phyloP scores from a whole-genome alignment of 2,329 filamentous ascomycete genomes.

The Cytospora piceicola region DNA sequence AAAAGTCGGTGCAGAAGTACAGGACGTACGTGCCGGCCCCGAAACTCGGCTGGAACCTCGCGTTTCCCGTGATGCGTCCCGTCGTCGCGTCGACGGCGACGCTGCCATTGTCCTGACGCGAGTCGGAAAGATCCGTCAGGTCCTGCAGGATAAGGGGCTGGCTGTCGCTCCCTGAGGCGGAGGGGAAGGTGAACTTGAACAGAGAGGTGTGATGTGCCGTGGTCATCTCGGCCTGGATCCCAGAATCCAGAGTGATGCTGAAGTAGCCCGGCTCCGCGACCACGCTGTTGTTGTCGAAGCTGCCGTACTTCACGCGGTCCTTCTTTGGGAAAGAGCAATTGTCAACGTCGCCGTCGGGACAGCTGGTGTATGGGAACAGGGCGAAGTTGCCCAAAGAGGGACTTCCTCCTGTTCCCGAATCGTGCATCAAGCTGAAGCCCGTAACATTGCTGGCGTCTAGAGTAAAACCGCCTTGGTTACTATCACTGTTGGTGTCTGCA shows the following conservation, averaged over 20 bases:
- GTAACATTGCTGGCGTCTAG: constrained; percentile 53
- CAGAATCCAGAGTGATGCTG: constrained; percentile 60
- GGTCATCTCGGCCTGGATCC: constrained; percentile 69
- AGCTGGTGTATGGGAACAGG: constrained; percentile 68
- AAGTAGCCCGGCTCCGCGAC: constrained; percentile 68
- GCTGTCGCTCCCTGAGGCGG: constrained; percentile 41
- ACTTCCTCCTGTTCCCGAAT: constrained; percentile 59
- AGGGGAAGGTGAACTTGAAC: constrained; percentile 68
- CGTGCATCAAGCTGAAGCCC: constrained; percentile 63
- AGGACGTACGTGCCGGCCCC: constrained; percentile 62
- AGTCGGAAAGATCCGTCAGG: constrained; percentile 65
- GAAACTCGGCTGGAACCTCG: constrained; percentile 67
- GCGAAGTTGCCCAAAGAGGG: constrained; percentile 76
- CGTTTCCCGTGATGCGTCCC: constrained; percentile 66
- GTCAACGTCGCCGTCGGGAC: constrained; percentile 63
- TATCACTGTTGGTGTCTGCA: constrained; percentile 56
- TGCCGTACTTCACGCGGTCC: constrained; percentile 44
- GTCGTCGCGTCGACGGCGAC: constrained; percentile 58
- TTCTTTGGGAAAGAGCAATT: constrained; percentile 63
- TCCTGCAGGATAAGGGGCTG: constrained; percentile 69
- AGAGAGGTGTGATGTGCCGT: constrained; percentile 66
- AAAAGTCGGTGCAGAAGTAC: constrained; percentile 71
- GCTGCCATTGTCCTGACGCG: constrained; percentile 60
- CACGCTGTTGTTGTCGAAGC: constrained; percentile 55
- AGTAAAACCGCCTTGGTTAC: constrained; percentile 62